Evolutionary conservation across 225 moss, liverwort and hornwort genomes (phyloP), one percentile per base, ranked within the genome.

Genomic region (Rhytidiadelphus loreus): DNA sequence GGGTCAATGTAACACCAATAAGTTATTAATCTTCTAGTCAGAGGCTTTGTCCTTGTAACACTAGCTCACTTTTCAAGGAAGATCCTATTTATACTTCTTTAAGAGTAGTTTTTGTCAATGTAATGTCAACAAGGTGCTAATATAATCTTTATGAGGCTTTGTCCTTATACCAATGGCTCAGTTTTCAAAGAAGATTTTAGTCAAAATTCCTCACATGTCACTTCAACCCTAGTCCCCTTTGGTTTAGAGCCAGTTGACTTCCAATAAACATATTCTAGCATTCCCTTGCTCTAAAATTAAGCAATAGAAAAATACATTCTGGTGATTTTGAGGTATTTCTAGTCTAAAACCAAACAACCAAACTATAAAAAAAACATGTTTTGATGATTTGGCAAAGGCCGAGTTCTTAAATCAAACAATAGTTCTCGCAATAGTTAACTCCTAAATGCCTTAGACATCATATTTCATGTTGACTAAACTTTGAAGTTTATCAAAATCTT

Each of bases 221-320:
- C 15, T 53, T 33, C 33, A 53, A 53, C 0, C 52, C 3, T 32
- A 32, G 3, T 50, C 4, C 8, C 3, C 4, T 74, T 75, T 13
- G 13, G 8, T 50, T 13, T 0, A 77, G 2, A 53, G 53, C 9
- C 14, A 76, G 14, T n/a, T n/a, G n/a, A n/a, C n/a, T n/a, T n/a
- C n/a, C 33, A 4, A 21, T 5, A 33, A 25, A 17, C 2, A n/a
- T n/a, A n/a, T n/a, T 46, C 0, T 6, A 4, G 48, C 12, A 11
- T 74, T 2, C 11, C 19, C 7, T 46, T 30, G 19, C 7, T 48
- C 0, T 29, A 1, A 16, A 71, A 43, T 3, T 6, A 29, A 46
- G 18, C 5, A 11, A 18, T 30, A 46, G 6, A 30, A 46, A 46
- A 73, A 29, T 0, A 73, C 7, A 46, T 18, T 44, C 0, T 29